These are phyloP conservation scores for Sporothrix humicola DNA, from an alignment of 2,329 filamentous ascomycete species.

Conservation along the genomic window DNA sequence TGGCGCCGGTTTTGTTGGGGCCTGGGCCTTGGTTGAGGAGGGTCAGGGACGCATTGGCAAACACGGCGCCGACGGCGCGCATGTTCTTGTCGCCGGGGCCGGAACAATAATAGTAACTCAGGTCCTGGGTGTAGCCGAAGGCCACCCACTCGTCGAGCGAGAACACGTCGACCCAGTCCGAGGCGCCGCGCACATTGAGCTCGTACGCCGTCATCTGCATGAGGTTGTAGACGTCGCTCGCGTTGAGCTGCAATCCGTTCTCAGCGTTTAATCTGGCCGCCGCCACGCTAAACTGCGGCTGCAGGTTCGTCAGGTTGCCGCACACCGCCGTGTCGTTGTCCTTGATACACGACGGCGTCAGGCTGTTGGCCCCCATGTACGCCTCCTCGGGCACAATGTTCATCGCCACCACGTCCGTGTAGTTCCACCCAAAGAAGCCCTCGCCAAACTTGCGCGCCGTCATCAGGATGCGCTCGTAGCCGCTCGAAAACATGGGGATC, in stretches of 20 bases:
- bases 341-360: conserved; percentile 64
- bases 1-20: conserved; percentile 24
- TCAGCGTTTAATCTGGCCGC: conserved; percentile 31
- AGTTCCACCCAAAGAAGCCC: conserved; percentile 64
- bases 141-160: conserved; percentile 64
- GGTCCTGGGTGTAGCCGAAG: conserved; percentile 71
- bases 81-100: conserved; percentile 54
- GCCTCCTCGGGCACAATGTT: conserved; percentile 47
- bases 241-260: conserved; percentile 24
- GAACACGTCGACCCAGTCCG: conserved; percentile 68
- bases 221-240: conserved; percentile 35
- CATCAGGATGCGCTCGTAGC: conserved; percentile 67
- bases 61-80: conserved; percentile 36
- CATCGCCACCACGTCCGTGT: conserved; percentile 62
- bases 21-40: conserved; percentile 31
- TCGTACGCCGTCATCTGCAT: conserved; percentile 37
- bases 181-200: conserved; percentile 47
- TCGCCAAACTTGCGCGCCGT: conserved; percentile 66
- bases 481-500: conserved; percentile 41
- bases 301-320: conserved; percentile 33
- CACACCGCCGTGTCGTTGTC: conserved; percentile 47
- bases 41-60: conserved; percentile 33
- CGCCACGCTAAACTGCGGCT: conserved; percentile 32
- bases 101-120: conserved; percentile 71
- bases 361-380: conserved; percentile 51